phyloP scores from a whole-genome alignment of 768 basidiomycete species.

The Exidia glandulosa region DNA sequence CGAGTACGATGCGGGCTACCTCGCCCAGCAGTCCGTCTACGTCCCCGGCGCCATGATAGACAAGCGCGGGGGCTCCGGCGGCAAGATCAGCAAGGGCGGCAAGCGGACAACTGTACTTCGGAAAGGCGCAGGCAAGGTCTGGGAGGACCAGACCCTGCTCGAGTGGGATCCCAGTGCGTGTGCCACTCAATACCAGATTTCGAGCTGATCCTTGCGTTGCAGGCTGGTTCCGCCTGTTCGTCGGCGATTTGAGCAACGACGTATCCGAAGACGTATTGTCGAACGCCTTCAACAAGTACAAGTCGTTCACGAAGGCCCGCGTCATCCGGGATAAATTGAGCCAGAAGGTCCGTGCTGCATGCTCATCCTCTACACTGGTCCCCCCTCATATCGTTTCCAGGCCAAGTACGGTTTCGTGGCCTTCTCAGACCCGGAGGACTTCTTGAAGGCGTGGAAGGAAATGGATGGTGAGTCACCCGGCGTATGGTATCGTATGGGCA shows the following conservation, averaged over 20 bases:
- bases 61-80: conserved; percentile 75
- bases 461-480: conserved; percentile 72
- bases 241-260: conserved; percentile 96
- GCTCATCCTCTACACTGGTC: neutral
- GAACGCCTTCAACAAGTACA: conserved; percentile 87
- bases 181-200: neutral
- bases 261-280: conserved; percentile 91
- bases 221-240: conserved; percentile 98
- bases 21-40: conserved; percentile 86
- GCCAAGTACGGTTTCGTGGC: conserved; percentile 97
- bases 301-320: conserved; percentile 88
- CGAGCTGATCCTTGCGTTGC: neutral
- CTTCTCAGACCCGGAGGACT: conserved; percentile 97
- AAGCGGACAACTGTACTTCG: conserved; percentile 89
- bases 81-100: conserved; percentile 78
- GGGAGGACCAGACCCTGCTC: conserved; percentile 95
- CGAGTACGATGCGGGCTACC: conserved; percentile 84
- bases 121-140: conserved; percentile 92
- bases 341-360: conserved; percentile 58
- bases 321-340: conserved; percentile 92
- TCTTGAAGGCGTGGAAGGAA: conserved; percentile 97
- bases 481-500: neutral
- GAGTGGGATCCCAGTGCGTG: conserved; percentile 94
- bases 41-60: conserved; percentile 87
- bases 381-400: conserved; percentile 25